Base-by-base conservation (phyloP, 1,139 yeast species). In the Kurtzmaniella natalensis region DNA sequence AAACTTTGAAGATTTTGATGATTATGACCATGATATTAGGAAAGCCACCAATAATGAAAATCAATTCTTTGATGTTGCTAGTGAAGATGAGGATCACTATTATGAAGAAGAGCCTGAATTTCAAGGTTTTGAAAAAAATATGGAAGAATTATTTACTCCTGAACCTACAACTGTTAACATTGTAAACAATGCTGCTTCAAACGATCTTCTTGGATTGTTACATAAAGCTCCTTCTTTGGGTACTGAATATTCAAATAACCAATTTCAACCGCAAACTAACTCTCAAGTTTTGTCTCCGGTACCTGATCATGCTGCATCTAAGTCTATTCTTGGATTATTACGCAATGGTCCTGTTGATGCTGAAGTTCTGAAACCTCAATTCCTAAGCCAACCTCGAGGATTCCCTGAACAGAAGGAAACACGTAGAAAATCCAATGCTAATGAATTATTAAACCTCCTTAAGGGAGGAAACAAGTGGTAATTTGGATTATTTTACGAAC, bases 1-100 rank as follows among this genome's bases (percentile, higher is more conserved):
- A 31, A 44, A 50, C 27, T 61, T 61, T 36, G 70, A 64, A 25
- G 61, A 64, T 37, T 64, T 65, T 34, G 60, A 59, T 28, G 61
- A 59, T 30, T 54, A 50, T 38, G 59, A 53, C 19, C 53, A 51
- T 22, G 46, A 55, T 31, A 48, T 57, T 32, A 51, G 52, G 16
- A 46, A 43, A 25, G 45, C 45, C 23, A 37, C 40, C 31, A 45
- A 43, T 3, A 33, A 43, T 18, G 47, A 28, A 26, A 45, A 50
- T 28, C 45, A 45, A 35, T 46, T 45, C 27, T 58, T 60, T 39
- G 69, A 59, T 31, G 53, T 59, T 24, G 71, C 62, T 14, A 57
- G 64, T 41, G 64, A 59, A 31, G 70, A 65, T 33, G 65, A 57
- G 33, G 42, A 41, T 17, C 7, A 19, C 13, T 19, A 29, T 18